Conservation (phyloP, 2,329 filamentous ascomycete species). For the Pyrenophora graminea region DNA sequence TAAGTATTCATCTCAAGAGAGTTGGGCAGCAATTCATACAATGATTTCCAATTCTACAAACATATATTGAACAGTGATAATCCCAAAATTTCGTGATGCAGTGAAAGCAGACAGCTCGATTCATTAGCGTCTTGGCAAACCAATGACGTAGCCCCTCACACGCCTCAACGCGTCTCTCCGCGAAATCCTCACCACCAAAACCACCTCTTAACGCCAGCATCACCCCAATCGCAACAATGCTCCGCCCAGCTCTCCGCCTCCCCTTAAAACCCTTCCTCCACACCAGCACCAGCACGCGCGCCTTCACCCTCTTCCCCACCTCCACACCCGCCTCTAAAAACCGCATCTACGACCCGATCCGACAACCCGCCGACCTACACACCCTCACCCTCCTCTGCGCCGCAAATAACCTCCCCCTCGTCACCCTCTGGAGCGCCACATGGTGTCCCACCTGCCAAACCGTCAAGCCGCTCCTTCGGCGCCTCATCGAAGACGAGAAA, state of each 20-base stretch:
- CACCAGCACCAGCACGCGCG: neutral
- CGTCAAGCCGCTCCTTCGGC: slow-evolving; percentile 49
- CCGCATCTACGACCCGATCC: slow-evolving; percentile 48
- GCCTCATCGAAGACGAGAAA: slow-evolving; percentile 50
- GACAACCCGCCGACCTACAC: slow-evolving; percentile 53
- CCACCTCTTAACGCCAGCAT: neutral
- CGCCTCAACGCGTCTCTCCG: slow-evolving; percentile 7
- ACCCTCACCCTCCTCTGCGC: slow-evolving; percentile 55
- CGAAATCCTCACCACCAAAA: neutral
- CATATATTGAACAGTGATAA: too few species aligned
- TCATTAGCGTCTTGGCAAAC: slow-evolving; percentile 12
- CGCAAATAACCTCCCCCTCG: slow-evolving; percentile 49
- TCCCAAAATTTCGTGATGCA: too few species aligned
- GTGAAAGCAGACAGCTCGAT: too few species aligned
- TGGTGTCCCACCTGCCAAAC: slow-evolving; percentile 53
- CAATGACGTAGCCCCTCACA: slow-evolving; percentile 15
- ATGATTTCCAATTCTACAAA: too few species aligned
- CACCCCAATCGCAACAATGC: slow-evolving; percentile 1
- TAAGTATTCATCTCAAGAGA: too few species aligned
- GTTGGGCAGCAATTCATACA: too few species aligned
- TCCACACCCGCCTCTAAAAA: slow-evolving; percentile 27
- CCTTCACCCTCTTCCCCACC: slow-evolving; percentile 25
- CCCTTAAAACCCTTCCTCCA: neutral
- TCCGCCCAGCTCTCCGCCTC: neutral
- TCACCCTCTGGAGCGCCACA: slow-evolving; percentile 57